Evolutionary conservation across 345 rosid species (phyloP), one percentile per base, ranked within the genome.

Genomic region (Salix suchowensis): DNA sequence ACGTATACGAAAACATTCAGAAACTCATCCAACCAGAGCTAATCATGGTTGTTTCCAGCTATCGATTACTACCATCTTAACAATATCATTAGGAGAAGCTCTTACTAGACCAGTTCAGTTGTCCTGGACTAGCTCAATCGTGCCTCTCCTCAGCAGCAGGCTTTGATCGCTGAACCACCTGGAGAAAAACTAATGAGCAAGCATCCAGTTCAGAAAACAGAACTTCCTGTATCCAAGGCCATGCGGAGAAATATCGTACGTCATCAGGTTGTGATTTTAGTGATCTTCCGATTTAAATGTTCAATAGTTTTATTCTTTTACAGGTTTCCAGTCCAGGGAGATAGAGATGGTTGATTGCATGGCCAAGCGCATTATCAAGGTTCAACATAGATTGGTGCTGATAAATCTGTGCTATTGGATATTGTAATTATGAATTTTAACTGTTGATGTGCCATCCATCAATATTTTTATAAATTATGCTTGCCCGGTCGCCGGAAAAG

Each of bases 21-120:
- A 74, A 80, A 50, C 80, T 83, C 79, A 74, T 60, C 37, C 77
- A 80, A 74, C 69, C 75, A 40, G 84, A 83, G 73, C 75, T 77
- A 65, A 75, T 67, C 8, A 28, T 70, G 36, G 40, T 75, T 60
- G 13, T 78, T 68, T 77, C 86, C 23, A 79, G 82, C 39, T 72
- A 32, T 72, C 75, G 66, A 80, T 75, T 77, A 71, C 72, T 65
- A 48, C 76, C 28, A 40, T 75, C n/a, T 68, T 75, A 8, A 67
- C 84, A 62, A 39, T 78, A 54, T 13, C 7, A 42, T 55, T 23
- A 13, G 52, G 72, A 60, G 80, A 75, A 3, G 68, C 80, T 26
- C 84, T 82, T 7, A 10, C 73, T 36, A 75, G 78, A 62, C 12
- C 80, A 68, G 15, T 84, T 54, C 82, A 84, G 16, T 19, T 84